Evolutionary conservation across 208 protist genomes (phyloP).

Genomic region (Phytomonas serpens): DNA sequence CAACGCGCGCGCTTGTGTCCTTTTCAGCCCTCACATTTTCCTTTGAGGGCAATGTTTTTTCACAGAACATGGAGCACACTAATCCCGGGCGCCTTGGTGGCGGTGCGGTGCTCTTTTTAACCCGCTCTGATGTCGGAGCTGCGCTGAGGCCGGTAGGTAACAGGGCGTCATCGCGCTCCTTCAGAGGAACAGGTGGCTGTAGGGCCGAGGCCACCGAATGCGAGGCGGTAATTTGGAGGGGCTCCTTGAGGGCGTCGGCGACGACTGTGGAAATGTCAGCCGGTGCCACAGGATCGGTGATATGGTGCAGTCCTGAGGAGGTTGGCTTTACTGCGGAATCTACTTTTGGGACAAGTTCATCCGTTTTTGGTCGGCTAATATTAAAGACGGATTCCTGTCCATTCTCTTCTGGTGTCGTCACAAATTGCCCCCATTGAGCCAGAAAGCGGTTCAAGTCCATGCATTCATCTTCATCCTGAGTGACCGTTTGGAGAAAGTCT

Average conservation of each 20-base stretch:
- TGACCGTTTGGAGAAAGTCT: not conserved
- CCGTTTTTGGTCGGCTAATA: not conserved
- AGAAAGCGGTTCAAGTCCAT: not conserved
- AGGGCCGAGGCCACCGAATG: not conserved
- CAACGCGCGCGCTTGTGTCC: not conserved
- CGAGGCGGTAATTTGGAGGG: not conserved
- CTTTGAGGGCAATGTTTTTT: not conserved
- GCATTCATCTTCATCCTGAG: not conserved
- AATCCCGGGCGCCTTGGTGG: not conserved
- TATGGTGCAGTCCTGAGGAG: not conserved
- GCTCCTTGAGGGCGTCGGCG: not conserved
- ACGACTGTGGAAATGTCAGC: not conserved
- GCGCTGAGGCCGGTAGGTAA: not conserved
- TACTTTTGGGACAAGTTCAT: not conserved
- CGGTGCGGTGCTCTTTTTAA: not conserved
- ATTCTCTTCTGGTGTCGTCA: not conserved
- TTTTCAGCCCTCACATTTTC: not conserved
- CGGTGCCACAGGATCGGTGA: not conserved
- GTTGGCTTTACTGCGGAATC: not conserved
- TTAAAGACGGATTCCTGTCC: not conserved
- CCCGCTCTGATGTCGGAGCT: not conserved
- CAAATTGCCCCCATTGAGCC: not conserved
- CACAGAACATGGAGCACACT: slow-evolving; percentile 7
- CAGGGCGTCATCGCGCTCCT: not conserved
- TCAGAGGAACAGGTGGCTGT: not conserved